Evolutionary conservation across 768 basidiomycete species (phyloP).

Genomic region (Collybiopsis luxurians): DNA sequence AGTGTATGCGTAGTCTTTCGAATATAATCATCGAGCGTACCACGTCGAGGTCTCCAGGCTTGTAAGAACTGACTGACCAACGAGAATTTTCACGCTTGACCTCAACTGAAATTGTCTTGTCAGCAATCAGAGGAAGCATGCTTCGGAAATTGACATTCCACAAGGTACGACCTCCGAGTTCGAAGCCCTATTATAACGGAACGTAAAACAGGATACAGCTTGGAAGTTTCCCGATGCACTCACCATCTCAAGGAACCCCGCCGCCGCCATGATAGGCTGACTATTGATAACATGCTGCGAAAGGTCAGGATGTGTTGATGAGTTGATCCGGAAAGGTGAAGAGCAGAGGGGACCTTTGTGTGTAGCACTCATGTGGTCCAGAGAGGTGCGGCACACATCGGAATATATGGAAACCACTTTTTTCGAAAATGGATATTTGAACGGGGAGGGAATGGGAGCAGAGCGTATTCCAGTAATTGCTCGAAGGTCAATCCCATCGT

Average conservation of each 20-base stretch:
- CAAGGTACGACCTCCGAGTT: constrained; percentile 16
- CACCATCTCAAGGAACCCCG: constrained; percentile 31
- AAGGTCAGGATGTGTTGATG: constrained; percentile 27
- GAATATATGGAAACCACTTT: constrained; percentile 17
- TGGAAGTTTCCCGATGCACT: background rate
- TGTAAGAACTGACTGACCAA: background rate
- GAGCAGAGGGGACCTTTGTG: constrained; percentile 1
- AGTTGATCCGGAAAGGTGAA: constrained; percentile 18
- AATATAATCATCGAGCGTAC: background rate
- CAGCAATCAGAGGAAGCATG: constrained; percentile 5
- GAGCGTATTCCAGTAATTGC: constrained; percentile 15
- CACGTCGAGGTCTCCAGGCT: background rate
- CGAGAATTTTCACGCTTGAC: background rate
- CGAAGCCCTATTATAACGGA: constrained; percentile 16
- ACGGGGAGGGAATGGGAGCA: background rate
- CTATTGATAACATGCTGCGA: constrained; percentile 37
- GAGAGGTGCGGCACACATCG: background rate
- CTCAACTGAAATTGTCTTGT: constrained; percentile 1
- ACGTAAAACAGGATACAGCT: background rate
- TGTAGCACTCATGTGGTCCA: background rate
- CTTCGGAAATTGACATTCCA: constrained; percentile 6
- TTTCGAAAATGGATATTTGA: constrained; percentile 22
- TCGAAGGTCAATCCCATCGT: constrained; percentile 21
- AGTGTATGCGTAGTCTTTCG: background rate
- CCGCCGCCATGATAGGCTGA: constrained; percentile 36